Conservation (phyloP, 1,284 basidiomycete species). For the Papiliotrema laurentii region DNA sequence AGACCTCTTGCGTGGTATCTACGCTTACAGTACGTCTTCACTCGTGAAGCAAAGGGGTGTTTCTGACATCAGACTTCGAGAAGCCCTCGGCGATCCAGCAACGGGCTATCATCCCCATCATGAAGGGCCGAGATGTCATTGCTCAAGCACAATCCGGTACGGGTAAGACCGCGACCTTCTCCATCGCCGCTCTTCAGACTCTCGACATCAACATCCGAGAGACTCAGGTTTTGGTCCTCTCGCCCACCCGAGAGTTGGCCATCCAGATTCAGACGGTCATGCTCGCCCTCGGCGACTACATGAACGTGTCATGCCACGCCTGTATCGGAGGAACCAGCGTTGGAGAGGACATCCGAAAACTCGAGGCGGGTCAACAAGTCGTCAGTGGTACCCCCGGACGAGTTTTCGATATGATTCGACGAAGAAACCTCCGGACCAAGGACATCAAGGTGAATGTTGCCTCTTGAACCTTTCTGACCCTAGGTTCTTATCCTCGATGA, state of each 20-base stretch:
- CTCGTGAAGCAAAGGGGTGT: background rate
- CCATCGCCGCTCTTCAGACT: conserved; percentile 84
- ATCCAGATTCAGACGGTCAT: conserved; percentile 99
- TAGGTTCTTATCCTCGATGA: conserved; percentile 96
- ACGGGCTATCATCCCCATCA: conserved; percentile 93
- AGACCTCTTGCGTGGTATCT: conserved; percentile 92
- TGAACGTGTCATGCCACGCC: conserved; percentile 99
- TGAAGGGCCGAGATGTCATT: conserved; percentile 91
- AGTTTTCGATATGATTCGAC: conserved; percentile 99
- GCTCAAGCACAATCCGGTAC: conserved; percentile 99
- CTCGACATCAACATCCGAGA: conserved; percentile 95
- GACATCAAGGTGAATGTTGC: conserved; percentile 71
- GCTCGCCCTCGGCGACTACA: conserved; percentile 94
- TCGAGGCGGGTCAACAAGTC: conserved; percentile 97
- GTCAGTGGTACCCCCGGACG: conserved; percentile 97
- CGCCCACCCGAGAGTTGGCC: conserved; percentile 89
- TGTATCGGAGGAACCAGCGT: conserved; percentile 98
- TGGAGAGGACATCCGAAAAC: conserved; percentile 96
- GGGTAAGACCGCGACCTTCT: conserved; percentile 99
- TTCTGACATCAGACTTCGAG: conserved; percentile 73
- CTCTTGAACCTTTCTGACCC: background rate
- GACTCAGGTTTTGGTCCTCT: conserved; percentile 93
- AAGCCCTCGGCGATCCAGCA: conserved; percentile 99
- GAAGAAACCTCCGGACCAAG: conserved; percentile 85
- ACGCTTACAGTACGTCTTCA: conserved; percentile 83